Base-by-base conservation (phyloP, 1,284 basidiomycete species). In the Singerocomus rubriflavus region DNA sequence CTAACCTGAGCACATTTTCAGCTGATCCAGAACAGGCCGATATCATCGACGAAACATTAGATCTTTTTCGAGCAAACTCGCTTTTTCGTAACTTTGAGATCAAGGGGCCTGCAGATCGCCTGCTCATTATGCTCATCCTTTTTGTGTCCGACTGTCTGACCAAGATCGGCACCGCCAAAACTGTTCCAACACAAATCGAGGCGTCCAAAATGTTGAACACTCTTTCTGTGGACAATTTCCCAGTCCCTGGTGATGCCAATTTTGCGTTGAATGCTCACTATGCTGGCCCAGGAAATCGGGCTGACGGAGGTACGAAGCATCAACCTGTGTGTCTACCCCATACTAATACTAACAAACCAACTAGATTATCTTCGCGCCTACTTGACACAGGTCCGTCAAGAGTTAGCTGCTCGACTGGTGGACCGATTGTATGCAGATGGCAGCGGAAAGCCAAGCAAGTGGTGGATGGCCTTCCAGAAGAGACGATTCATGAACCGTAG, bases 381-480 rank as follows among this genome's bases (percentile, higher is more conserved):
- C 73, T 78, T 99, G 49, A 85, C 84, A 6, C 97, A 99, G 72
- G 88, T 89, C 4, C 83, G 97, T 44, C 92, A 95, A 70, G 97
- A 99, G 69, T 78, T 95, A 25, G 90, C 93, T 14, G 76, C 83
- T 12, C 83, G 97, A 37, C 73, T 99, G 48, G 81, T 94, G 31
- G 93, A 97, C 62, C 81, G 85, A 51, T 76, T 99, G 36, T 99
- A 98, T 69, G 82, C 86, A 62, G 79, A 95, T 74, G 81, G 89
- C 43, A 84, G 86, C 5, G 85, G 87, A 51, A 93, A 89, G 67
- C 94, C 97, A 1, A 97, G 90, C 79, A 99, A 99, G 73, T 99
- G 96, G 96, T 99, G 97, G 97, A 93, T 99, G 88, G 89, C 92
- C 33, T 99, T 99, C 83, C 95, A 95, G 73, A 98, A 96, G 80